Evolutionary conservation across 805 yeast species (phyloP), one percentile per base, ranked within the genome.

Genomic region (Lipomyces sp.): DNA sequence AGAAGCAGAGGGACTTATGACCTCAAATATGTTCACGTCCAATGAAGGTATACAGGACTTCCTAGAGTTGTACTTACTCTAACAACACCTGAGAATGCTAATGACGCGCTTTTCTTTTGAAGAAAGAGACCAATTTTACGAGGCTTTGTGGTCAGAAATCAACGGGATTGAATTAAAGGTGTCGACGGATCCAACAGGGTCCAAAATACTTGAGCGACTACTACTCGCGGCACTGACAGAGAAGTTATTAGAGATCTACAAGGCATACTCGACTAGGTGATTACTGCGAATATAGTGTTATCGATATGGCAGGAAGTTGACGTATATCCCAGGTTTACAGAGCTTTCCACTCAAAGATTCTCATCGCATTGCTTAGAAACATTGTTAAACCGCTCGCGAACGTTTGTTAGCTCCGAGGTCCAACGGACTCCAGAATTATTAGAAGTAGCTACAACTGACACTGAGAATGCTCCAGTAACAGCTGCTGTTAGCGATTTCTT

Each of bases 351-450:
- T 72, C 98, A 95, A 74, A 92, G 93, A 76, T 94, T 92, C 75
- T 87, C 97, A 1, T 93, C 98, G 0, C 99, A 95, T 77, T 96
- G 96, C 67, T 81, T 92, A 62, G 98, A 94, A 77, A 90, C 98
- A 0, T 81, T 92, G 48, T 77, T 94, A 35, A 90, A 62, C 34
- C 39, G 60, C 34, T 59, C 66, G 6, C 42, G 69, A 15, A n/a
- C 51, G 15, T 62, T 34, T 34, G 53, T 64, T 18, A 53, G 2
- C 10, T 50, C 39, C 18, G 68, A 68, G 37, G 18, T 59, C n/a
- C 30, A 50, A n/a, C 15, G 11, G 15, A 24, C 57, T 55, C 63
- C 65, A 8, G 18, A 15, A 2, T 11, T 64, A 34, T 10, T 42
- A 8, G 59, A 56, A 10, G 33, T 39, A n/a, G 29, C 54, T 13